These are phyloP conservation scores for Epichloe hybrida DNA, from an alignment of 2,329 filamentous ascomycete species.

Conservation along the genomic window DNA sequence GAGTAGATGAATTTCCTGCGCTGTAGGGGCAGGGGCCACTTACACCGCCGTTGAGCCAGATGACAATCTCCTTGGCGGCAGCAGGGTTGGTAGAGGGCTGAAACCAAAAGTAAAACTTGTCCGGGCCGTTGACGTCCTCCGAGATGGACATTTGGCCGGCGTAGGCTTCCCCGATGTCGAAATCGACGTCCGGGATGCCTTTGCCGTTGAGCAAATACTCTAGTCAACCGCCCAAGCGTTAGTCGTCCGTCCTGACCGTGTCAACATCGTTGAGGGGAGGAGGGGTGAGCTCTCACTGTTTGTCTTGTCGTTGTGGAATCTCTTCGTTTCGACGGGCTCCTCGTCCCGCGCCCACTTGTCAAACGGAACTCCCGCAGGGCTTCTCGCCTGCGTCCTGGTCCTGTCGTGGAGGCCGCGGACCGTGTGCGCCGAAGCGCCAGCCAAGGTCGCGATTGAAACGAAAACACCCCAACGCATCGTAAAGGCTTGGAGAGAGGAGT, in stretches of 20 bases:
- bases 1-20: too few species aligned
- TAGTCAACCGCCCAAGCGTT: slow-evolving; percentile 2
- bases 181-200: slow-evolving; percentile 48
- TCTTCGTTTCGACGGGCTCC: not conserved
- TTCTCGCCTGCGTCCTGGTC: not conserved
- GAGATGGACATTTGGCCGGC: slow-evolving; percentile 41
- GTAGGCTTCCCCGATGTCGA: slow-evolving; percentile 48
- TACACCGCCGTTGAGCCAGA: slow-evolving; percentile 46
- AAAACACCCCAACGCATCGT: slow-evolving; percentile 4
- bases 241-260: too few species aligned
- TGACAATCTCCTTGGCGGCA: slow-evolving; percentile 43
- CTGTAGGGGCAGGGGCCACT: slow-evolving; percentile 5
- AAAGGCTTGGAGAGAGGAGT: too few species aligned
- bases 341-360: slow-evolving; percentile 3
- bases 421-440: not conserved
- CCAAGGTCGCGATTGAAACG: not conserved
- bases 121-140: slow-evolving; percentile 23
- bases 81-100: slow-evolving; percentile 32
- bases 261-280: not conserved
- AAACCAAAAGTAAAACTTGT: slow-evolving; percentile 38
- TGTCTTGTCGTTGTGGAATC: slow-evolving; percentile 5
- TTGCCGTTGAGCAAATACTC: slow-evolving; percentile 48
- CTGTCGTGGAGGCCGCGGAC: not conserved
- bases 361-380: not conserved
- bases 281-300: not conserved